These are phyloP conservation scores for Aspergillus campestris DNA, from an alignment of 495 filamentous ascomycete species.

Conservation along the genomic window DNA sequence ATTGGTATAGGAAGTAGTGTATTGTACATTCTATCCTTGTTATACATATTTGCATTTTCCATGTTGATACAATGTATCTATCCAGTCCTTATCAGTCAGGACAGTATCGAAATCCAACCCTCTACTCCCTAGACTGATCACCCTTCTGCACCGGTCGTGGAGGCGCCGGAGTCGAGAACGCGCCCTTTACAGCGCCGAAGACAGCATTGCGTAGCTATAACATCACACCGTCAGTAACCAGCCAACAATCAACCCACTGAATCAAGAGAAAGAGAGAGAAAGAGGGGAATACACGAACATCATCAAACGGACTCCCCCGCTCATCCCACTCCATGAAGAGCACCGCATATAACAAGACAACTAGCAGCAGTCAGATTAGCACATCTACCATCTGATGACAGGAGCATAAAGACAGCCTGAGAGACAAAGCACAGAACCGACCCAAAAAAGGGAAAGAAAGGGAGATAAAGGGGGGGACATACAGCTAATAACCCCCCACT, in stretches of 20 bases:
- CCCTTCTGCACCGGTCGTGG: constrained; percentile 20
- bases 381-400: background rate
- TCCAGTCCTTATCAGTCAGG: background rate
- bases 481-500: constrained; percentile 62
- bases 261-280: background rate
- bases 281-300: constrained; percentile 19
- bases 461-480: constrained; percentile 15
- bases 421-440: too few species aligned
- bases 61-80: background rate
- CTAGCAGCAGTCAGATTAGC: constrained; percentile 29
- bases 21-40: background rate
- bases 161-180: constrained; percentile 30
- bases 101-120: constrained; percentile 3
- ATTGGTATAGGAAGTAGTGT: background rate
- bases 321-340: constrained; percentile 72
- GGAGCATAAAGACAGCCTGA: too few species aligned
- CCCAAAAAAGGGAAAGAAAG: constrained; percentile 31
- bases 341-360: constrained; percentile 60
- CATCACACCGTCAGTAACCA: background rate
- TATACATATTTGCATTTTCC: background rate
- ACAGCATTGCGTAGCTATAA: constrained; percentile 31
- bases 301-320: constrained; percentile 53
- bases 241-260: background rate
- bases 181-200: constrained; percentile 23
- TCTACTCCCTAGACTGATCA: constrained; percentile 3